These are phyloP conservation scores for Cardiosporidium cionae DNA, from an alignment of 169 alveolate species.

Conservation along the genomic window DNA sequence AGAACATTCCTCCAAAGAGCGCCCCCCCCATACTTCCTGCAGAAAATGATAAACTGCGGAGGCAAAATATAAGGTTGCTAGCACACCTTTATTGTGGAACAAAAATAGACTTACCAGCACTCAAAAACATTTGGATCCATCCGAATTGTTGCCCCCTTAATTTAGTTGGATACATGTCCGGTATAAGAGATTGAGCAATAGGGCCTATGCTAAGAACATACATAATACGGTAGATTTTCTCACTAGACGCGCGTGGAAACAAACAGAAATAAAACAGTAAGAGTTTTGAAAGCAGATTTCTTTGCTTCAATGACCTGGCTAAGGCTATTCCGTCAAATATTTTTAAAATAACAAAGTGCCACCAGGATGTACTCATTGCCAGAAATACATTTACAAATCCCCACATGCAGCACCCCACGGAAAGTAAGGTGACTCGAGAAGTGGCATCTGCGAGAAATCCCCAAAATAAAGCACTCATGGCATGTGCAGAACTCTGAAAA, in stretches of 20 bases:
- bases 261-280: too few relatives aligned
- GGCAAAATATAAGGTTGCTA: too few relatives aligned
- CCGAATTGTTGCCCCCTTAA: slow-evolving; percentile 64
- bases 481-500: slow-evolving; percentile 60
- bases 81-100: too few relatives aligned
- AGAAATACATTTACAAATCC: slow-evolving; percentile 65
- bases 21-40: slow-evolving; percentile 38
- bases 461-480: slow-evolving; percentile 73
- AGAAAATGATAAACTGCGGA: too few relatives aligned
- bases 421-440: slow-evolving; percentile 62
- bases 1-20: slow-evolving; percentile 24
- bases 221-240: too few relatives aligned
- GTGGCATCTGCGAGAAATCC: slow-evolving; percentile 74
- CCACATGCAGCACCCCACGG: slow-evolving; percentile 67
- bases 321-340: slow-evolving; percentile 64
- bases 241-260: too few relatives aligned
- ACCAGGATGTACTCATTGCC: slow-evolving; percentile 52
- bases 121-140: slow-evolving; percentile 53
- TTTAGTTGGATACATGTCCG: slow-evolving; percentile 60
- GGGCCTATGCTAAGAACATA: slow-evolving; percentile 72
- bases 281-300: too few relatives aligned
- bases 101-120: slow-evolving; percentile 20
- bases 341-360: slow-evolving; percentile 56
- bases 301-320: too few relatives aligned
- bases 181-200: slow-evolving; percentile 63